Evolutionary conservation across 192 early-diverging fungal genomes (phyloP).

Genomic region (Gorgonomyces haynaldii): DNA sequence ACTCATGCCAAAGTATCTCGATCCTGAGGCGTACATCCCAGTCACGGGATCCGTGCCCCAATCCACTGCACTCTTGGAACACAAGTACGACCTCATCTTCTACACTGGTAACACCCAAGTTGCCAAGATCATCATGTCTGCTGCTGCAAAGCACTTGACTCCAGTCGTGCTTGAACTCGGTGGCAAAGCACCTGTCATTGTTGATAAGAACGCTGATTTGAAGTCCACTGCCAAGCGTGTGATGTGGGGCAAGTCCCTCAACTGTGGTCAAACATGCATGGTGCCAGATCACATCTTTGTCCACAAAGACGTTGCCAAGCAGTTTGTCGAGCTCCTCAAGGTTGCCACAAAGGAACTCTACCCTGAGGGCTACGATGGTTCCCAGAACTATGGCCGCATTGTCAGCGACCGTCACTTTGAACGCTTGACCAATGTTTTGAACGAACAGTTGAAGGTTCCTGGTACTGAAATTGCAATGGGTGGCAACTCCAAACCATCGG

Average conservation of each 20-base stretch:
- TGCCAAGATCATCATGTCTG: constrained; percentile 69
- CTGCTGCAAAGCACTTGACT: constrained; percentile 76
- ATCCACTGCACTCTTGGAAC: constrained; percentile 60
- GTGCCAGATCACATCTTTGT: constrained; percentile 77
- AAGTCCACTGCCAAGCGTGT: constrained; percentile 56
- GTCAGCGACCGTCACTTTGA: constrained; percentile 58
- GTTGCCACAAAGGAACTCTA: constrained; percentile 15
- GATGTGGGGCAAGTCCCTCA: constrained; percentile 70
- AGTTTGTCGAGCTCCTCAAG: constrained; percentile 46
- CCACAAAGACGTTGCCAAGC: constrained; percentile 40
- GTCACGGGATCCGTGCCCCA: constrained; percentile 66
- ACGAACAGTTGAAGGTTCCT: constrained; percentile 16
- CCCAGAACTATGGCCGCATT: constrained; percentile 56
- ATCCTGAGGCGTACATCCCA: constrained; percentile 46
- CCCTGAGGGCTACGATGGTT: constrained; percentile 28
- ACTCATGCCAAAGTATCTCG: constrained; percentile 66
- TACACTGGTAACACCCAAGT: constrained; percentile 80
- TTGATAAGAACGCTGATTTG: constrained; percentile 42
- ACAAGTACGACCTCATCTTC: constrained; percentile 82
- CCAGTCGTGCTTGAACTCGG: constrained; percentile 89
- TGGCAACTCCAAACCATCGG: constrained; percentile 38
- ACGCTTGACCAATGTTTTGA: constrained; percentile 48
- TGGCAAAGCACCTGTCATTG: constrained; percentile 71
- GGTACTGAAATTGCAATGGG: constrained; percentile 37
- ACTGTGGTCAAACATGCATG: constrained; percentile 75